Conservation (phyloP, 2,329 filamentous ascomycete species). For the Immersiporthe knoxdaviesiana region DNA sequence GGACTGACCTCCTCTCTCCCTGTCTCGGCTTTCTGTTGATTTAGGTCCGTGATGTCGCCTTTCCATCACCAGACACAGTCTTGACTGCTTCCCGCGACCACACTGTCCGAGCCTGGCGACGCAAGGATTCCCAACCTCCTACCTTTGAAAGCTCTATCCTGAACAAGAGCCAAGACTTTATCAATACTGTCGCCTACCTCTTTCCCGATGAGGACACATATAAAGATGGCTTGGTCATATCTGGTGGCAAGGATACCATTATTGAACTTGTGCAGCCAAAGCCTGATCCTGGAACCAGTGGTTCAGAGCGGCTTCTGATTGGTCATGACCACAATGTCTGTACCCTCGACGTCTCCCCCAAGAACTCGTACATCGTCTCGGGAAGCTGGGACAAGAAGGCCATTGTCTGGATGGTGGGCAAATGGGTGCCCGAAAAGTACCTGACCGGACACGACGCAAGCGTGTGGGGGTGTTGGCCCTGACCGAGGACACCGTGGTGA, state of each 20-base stretch:
- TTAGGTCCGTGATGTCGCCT: conserved; percentile 85
- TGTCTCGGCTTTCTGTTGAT: conserved; percentile 17
- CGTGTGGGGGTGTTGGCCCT: conserved; percentile 91
- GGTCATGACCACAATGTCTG: conserved; percentile 90
- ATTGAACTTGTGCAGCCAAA: conserved; percentile 84
- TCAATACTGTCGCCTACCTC: conserved; percentile 82
- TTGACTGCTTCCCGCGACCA: conserved; percentile 90
- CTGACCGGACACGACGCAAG: conserved; percentile 78
- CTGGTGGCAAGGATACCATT: conserved; percentile 88
- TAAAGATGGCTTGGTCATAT: conserved; percentile 80
- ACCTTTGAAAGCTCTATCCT: conserved; percentile 77
- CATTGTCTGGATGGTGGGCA: conserved; percentile 81
- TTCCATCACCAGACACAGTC: conserved; percentile 71
- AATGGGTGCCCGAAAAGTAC: conserved; percentile 77
- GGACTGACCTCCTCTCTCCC: conserved; percentile 8
- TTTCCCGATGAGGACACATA: conserved; percentile 69
- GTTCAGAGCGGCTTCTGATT: conserved; percentile 82
- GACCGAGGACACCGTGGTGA: conserved; percentile 79
- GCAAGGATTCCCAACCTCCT: conserved; percentile 64
- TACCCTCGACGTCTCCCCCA: conserved; percentile 75
- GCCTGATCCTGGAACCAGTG: conserved; percentile 64
- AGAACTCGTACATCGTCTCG: conserved; percentile 77
- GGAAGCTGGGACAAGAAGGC: conserved; percentile 93
- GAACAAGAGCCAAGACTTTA: conserved; percentile 79
- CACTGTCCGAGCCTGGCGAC: conserved; percentile 91